Percentiles rank a stretch among this genome's conserved stretches.
Conservation (phyloP, 2,329 filamentous ascomycete species). For the Diaporthe citri region DNA sequence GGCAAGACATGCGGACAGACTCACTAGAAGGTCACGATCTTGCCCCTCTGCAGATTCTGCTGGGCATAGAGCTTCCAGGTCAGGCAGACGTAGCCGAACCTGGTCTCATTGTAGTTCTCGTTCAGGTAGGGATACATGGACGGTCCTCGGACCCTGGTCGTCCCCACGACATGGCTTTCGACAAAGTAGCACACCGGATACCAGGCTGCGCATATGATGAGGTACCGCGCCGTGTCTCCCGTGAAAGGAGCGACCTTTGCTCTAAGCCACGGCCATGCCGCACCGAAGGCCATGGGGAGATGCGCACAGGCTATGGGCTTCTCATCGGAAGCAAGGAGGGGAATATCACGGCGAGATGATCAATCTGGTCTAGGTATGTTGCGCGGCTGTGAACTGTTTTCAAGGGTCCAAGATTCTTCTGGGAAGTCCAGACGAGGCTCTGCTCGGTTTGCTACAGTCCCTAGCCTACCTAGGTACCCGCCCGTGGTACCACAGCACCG, state of each 20-base stretch:
- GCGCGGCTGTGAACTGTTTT: not conserved
- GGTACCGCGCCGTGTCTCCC: conserved; percentile 57
- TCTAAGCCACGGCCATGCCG: conserved; percentile 34
- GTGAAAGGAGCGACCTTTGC: conserved; percentile 43
- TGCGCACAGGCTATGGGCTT: conserved; percentile 5
- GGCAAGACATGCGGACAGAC: conserved; percentile 41
- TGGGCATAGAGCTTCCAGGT: conserved; percentile 71
- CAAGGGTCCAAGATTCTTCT: not conserved
- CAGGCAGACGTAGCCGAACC: conserved; percentile 67
- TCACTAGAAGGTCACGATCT: conserved; percentile 80
- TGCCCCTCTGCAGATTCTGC: conserved; percentile 73
- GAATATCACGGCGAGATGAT: not conserved
- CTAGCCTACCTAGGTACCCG: not conserved
- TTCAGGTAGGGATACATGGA: conserved; percentile 88
- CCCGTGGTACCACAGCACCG: not conserved
- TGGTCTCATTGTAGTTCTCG: conserved; percentile 70
- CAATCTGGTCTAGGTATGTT: not conserved
- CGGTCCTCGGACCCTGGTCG: conserved; percentile 68
- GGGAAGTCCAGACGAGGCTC: not conserved
- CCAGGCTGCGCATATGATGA: conserved; percentile 70
- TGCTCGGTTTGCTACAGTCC: not conserved
- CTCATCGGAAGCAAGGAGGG: not conserved
- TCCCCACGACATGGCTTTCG: conserved; percentile 70
- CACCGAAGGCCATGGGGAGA: conserved; percentile 35
- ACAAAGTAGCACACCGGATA: conserved; percentile 72